Evolutionary conservation across 1,284 basidiomycete species (phyloP), one percentile per base, ranked within the genome.

Genomic region (Coriolopsis trogii): DNA sequence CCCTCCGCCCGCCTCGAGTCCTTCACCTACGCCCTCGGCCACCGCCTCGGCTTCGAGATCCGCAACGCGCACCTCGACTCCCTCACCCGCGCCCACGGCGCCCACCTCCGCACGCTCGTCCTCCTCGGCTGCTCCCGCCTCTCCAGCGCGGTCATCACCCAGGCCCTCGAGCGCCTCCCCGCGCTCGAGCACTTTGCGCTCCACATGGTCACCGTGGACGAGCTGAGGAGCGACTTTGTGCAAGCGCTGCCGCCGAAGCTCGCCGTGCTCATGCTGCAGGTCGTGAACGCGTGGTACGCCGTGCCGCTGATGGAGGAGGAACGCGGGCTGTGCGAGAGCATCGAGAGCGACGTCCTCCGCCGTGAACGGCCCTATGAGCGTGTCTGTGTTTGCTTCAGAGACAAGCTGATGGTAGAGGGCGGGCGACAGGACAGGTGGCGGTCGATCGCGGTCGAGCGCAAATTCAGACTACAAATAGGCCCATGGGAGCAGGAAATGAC

Each of bases 111-210:
- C 28, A 69, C 60, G 49, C 62, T 78, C n/a, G 67, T 74, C 46
- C 66, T 76, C 6, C 61, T 77, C 3, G 68, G 66, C 2, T 71
- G 70, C 53, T 68, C 57, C 41, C 65, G 69, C 10, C 57, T 77
- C 15, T 67, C 70, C 5, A 70, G 63, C 26, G 40, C 61, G 6
- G 57, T 51, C 13, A 56, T 78, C 20, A 59, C 67, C 15, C 54
- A 59, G 8, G 71, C 68, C 38, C 50, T 77, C 2, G 57, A 58
- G 21, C 48, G 36, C 24, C 49, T 76, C 21, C 58, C 59, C 0
- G 49, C 38, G 20, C 60, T 77, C n/a, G 65, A 72, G 47, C 70
- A 73, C 46, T 66, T 78, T 46, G 72, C 73, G 1, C 58, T 77
- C 18, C 69, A 69, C 4, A 51, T 74, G 25, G 61, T 72, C 37